Percentiles rank a stretch among this genome's conserved stretches.
Conservation (phyloP, 1,139 yeast genomes). For the Geotrichum reessii region DNA sequence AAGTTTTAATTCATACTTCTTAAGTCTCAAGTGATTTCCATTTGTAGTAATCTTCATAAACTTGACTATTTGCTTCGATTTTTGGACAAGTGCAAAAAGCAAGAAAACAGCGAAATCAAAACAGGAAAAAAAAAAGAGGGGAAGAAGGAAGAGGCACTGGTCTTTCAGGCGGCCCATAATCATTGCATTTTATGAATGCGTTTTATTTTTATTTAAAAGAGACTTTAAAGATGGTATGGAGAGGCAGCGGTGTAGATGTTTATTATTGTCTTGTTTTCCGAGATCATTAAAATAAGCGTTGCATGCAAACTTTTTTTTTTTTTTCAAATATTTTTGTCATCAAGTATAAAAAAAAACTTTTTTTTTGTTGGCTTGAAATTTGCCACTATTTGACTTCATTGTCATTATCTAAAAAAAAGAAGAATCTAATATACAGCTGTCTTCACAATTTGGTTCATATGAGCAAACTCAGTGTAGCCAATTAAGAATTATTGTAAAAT, state of each 20-base stretch:
- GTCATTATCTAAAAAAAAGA: background rate
- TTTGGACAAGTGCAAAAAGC: background rate
- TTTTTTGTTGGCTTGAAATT: background rate
- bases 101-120: background rate
- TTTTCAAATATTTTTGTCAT: background rate
- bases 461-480: background rate
- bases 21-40: background rate
- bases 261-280: background rate
- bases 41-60: background rate
- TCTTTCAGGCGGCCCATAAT: background rate
- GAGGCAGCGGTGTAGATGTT: too few relatives aligned
- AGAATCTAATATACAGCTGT: too few relatives aligned
- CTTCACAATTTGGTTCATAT: background rate
- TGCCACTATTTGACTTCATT: background rate
- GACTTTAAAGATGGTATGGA: too few relatives aligned
- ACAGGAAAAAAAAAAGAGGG: background rate
- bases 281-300: background rate
- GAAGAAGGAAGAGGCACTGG: background rate
- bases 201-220: too few relatives aligned
- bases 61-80: background rate
- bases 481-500: background rate
- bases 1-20: background rate
- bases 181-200: background rate
- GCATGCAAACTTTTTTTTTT: background rate
- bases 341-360: background rate